Percentiles rank a stretch among this genome's conserved stretches.
Evolutionary conservation across 257 asterid species (phyloP).

Genomic region (Plantago ovata): DNA sequence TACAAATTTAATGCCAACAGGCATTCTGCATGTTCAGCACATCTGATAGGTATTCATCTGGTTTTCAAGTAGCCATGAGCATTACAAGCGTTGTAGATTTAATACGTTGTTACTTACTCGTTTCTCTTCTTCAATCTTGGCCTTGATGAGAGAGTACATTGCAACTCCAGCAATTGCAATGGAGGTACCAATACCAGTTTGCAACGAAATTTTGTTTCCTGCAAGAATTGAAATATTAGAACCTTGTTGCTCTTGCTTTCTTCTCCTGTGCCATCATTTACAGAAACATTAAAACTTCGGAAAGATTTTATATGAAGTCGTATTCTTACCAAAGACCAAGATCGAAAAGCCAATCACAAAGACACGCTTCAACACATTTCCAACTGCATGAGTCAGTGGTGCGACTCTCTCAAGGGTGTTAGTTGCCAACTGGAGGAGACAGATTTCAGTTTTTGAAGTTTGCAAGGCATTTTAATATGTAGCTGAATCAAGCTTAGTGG

Average conservation of each 20-base stretch:
- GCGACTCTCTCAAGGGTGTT: slow-evolving; percentile 99
- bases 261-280: no score
- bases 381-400: slow-evolving; percentile 97
- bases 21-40: neutral
- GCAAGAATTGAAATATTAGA: slow-evolving; percentile 14
- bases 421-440: slow-evolving; percentile 67
- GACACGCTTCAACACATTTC: slow-evolving; percentile 97
- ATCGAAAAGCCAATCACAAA: slow-evolving; percentile 97
- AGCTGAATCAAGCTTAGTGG: neutral
- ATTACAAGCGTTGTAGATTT: neutral
- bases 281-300: neutral
- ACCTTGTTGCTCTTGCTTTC: slow-evolving; percentile 1
- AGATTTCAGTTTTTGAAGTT: neutral
- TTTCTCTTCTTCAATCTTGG: slow-evolving; percentile 96
- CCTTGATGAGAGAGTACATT: slow-evolving; percentile 86
- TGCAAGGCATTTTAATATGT: no score
- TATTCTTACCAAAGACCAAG: slow-evolving; percentile 65
- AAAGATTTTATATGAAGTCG: neutral
- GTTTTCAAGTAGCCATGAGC: neutral
- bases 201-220: slow-evolving; percentile 92
- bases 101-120: slow-evolving; percentile 48
- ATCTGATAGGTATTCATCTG: neutral
- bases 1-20: neutral
- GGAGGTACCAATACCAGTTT: slow-evolving; percentile 90
- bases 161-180: slow-evolving; percentile 99